Evolutionary conservation across 2,329 filamentous ascomycete genomes (phyloP), one percentile per base, ranked within the genome.

Genomic region (Aspergillus terreus): DNA sequence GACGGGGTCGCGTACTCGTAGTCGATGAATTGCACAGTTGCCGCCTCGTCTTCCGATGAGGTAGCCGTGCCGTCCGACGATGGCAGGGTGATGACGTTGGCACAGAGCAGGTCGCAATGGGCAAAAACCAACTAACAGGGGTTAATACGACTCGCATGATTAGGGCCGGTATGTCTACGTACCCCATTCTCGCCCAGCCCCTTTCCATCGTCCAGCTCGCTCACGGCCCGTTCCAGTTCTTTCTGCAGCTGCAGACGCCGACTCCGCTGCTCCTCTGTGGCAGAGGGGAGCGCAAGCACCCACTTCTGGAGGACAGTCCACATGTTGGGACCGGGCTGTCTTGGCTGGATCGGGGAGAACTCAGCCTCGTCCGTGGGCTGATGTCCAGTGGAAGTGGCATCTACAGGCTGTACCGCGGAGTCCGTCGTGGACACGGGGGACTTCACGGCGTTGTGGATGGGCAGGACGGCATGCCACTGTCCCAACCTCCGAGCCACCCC

Each of bases 231-330:
- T 57, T 83, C 79, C 52, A 96, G 76, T 74, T 97, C 92, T 49
- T 74, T 76, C 66, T 95, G 88, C 47, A 99, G 77, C 54, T 73
- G 74, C 25, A 80, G 76, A 66, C 88, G 85, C 58, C 88, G 83
- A 59, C 81, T 72, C 54, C 80, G 81, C 69, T 96, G 83, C 50
- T 82, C 78, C 32, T 86, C 82, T 4, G 87, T 94, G 50, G 79
- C 78, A 47, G 79, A 83, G 11, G 94, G 92, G 56, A 99, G 78
- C 36, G 90, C 92, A 60, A 86, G 76, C 51, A 96, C 90, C 94
- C 94, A 99, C 74, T 92, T 95, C 70, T 95, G 90, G 81, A 96
- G 88, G 32, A 95, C 91, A 6, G 89, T 90, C 94, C 94, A 99
- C 50, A 95, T 76, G 69, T 95, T 96, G 15, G 91, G 89, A n/a